phyloP scores from a whole-genome alignment of 345 rosid species.

The Mercurialis annua region DNA sequence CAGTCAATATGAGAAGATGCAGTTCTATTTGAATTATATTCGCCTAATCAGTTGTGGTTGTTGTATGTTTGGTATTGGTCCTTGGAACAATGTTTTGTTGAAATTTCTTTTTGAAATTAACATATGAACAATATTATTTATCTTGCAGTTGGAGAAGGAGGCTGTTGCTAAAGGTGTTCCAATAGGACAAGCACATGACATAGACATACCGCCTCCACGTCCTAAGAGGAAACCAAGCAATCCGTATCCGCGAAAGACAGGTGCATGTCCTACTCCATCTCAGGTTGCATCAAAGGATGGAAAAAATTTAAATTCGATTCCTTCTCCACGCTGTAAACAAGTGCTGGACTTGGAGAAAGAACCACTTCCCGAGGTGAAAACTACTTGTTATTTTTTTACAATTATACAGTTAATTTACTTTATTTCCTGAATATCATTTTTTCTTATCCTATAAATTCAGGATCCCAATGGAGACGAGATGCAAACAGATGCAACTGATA shows the following conservation, averaged over 20 bases:
- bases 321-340: slow-evolving; percentile 46
- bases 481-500: slow-evolving; percentile 45
- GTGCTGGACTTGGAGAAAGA: slow-evolving; percentile 59
- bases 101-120: not conserved
- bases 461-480: slow-evolving; percentile 42
- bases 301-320: slow-evolving; percentile 38
- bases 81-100: not conserved
- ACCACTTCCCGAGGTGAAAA: slow-evolving; percentile 56
- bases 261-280: slow-evolving; percentile 30
- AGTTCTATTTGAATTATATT: not conserved
- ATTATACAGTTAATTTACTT: slow-evolving; percentile 5
- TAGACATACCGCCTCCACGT: slow-evolving; percentile 95
- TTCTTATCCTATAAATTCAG: slow-evolving; percentile 35
- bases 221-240: slow-evolving; percentile 91
- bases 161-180: slow-evolving; percentile 81
- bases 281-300: slow-evolving; percentile 49
- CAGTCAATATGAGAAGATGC: not conserved
- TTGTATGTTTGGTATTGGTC: not conserved
- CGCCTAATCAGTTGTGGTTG: not conserved
- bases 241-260: slow-evolving; percentile 90
- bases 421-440: slow-evolving; percentile 9
- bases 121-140: slow-evolving; percentile 10
- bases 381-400: slow-evolving; percentile 4
- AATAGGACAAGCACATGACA: slow-evolving; percentile 64
- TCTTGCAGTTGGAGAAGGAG: slow-evolving; percentile 89